Evolutionary conservation across 2,329 filamentous ascomycete genomes (phyloP), one percentile per base, ranked within the genome.

Genomic region (Fusarium keratoplasticum): DNA sequence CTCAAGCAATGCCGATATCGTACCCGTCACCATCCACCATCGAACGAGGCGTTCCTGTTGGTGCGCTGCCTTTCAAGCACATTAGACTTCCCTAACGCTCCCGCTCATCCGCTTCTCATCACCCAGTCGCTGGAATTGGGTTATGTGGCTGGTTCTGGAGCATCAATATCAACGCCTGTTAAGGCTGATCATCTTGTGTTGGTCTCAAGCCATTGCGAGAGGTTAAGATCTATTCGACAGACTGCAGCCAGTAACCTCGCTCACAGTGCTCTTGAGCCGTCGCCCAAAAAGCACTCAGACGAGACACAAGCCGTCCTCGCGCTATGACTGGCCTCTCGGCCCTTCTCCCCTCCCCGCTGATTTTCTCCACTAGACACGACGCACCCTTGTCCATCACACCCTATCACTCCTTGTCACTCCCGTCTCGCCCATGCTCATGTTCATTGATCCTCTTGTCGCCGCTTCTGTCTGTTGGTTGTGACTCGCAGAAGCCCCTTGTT

Each of bases 311-410:
- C 66, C 64, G 58, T 64, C 62, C 66, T 55, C 38, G 60, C 57
- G 40, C 33, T 76, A 52, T 79, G 71, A 80, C 71, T 81, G 79
- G 79, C 69, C 67, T 79, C 61, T 78, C 75, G 76, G 71, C 47
- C 76, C 71, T 77, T 78, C 75, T 75, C 44, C 54, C 62, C 54
- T 68, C 69, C 47, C 60, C 29, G 72, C 52, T 67, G 31, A 27
- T 54, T 66, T 65, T 71, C 71, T 74, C 74, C 77, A 76, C 71
- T 72, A 60, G 64, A 40, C 54, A 52, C 57, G 18, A 54, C 63
- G 65, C 66, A 71, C 60, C 75, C 72, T 65, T 18, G 57, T 74
- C 52, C 58, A 61, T 74, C 74, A 72, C 71, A 59, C 38, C 54
- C 54, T 36, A 42, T 66, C 52, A 35, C 31, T 64, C 72, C 74